Evolutionary conservation across 1,284 basidiomycete species (phyloP), one percentile per base, ranked within the genome.

Genomic region (Lentinula novae-zelandiae): DNA sequence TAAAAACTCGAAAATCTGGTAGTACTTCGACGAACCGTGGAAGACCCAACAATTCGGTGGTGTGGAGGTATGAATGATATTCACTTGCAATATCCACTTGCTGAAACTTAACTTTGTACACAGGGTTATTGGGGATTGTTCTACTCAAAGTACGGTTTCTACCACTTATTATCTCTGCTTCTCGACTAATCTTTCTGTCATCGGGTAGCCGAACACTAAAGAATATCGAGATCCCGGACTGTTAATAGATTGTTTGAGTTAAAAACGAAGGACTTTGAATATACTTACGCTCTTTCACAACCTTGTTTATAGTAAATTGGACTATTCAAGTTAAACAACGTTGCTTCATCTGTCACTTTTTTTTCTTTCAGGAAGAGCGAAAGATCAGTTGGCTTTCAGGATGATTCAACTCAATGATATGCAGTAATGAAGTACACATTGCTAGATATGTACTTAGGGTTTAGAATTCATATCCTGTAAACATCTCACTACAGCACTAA

Each of bases 11-110:
- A 93, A 17, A 39, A 7, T n/a, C 40, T n/a, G 78, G 75, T 75
- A 88, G 78, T 85, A 78, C 65, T 84, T 82, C 64, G 90, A 92
- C 67, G 87, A 91, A 71, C 72, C 76, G 3, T 91, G 89, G 89
- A 89, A 92, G 70, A 73, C 62, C 53, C 64, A 62, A 65, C 70
- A 62, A 55, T 69, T 40, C 62, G 90, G 90, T 60, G 90, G 90
- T 62, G 90, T 92, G 39, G 91, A 92, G 71, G 62, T 75, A 73
- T 65, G 77, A 55, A 78, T 27, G 48, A n/a, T 39, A 6, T 75
- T 66, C 64, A 64, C 38, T n/a, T 61, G 55, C 64, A 51, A 61
- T 59, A 1, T 15, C 9, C 33, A 2, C 10, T 53, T 9, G 27
- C 27, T 27, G 3, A 17, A n/a, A 22, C 8, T 20, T 78, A 62